Evolutionary conservation across 2,329 filamentous ascomycete genomes (phyloP).

Genomic region (Botrytis hyacinthi): DNA sequence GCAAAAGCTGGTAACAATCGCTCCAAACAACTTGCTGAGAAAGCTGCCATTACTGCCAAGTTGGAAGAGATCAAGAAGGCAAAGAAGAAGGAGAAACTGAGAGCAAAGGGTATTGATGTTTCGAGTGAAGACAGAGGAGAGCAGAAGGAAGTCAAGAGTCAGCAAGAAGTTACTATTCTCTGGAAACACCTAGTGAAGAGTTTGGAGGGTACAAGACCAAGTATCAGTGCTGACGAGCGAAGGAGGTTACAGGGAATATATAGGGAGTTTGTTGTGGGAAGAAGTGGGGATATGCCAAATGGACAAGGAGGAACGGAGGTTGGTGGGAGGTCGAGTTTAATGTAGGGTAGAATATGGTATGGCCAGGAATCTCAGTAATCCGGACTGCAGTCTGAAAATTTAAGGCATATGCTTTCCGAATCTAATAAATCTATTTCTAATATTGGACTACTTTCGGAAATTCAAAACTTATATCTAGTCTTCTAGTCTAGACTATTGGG

Average conservation of each 20-base stretch:
- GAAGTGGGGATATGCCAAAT: slow-evolving; percentile 93
- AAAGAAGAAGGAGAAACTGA: slow-evolving; percentile 46
- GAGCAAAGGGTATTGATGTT: slow-evolving; percentile 30
- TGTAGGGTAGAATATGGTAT: slow-evolving; percentile 48
- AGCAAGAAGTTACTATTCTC: slow-evolving; percentile 72
- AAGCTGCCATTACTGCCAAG: slow-evolving; percentile 76
- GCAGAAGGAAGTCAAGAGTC: slow-evolving; percentile 46
- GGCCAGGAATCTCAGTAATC: background rate
- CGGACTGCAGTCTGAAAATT: background rate
- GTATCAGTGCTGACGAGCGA: slow-evolving; percentile 77
- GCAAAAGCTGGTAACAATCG: slow-evolving; percentile 48
- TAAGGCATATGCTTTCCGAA: background rate
- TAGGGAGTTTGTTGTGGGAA: slow-evolving; percentile 83
- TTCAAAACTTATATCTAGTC: background rate
- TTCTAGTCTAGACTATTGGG: background rate
- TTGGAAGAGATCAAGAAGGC: slow-evolving; percentile 74
- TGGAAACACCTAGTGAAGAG: slow-evolving; percentile 83
- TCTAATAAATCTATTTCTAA: background rate
- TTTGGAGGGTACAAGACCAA: slow-evolving; percentile 73
- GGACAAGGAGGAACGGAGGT: slow-evolving; percentile 90
- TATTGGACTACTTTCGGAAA: background rate
- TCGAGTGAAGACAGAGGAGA: slow-evolving; percentile 27
- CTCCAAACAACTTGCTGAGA: slow-evolving; percentile 64
- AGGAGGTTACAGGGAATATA: slow-evolving; percentile 78
- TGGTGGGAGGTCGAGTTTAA: slow-evolving; percentile 87